These are phyloP conservation scores for Miscanthus lutarioriparius DNA, from an alignment of 176 grass and related monocot genomes.

Conservation along the genomic window DNA sequence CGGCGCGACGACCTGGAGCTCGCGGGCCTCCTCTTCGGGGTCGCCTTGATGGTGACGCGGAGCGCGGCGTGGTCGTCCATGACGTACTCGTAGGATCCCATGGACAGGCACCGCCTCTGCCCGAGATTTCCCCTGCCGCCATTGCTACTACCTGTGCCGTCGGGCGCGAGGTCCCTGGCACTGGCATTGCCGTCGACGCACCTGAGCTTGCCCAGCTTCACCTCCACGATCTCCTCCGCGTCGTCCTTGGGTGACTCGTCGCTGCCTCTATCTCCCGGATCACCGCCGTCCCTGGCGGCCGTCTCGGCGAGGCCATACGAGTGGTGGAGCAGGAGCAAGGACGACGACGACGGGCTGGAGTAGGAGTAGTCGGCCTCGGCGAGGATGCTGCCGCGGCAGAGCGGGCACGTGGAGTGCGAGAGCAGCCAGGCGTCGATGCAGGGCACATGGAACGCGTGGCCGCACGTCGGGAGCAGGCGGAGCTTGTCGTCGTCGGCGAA, in stretches of 20 bases:
- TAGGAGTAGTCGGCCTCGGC: constrained; percentile 30
- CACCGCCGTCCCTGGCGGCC: neutral
- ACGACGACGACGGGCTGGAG: constrained; percentile 45
- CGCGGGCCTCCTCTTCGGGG: constrained; percentile 54
- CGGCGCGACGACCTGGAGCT: constrained; percentile 41
- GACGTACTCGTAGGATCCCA: constrained; percentile 95
- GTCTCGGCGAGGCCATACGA: constrained; percentile 22
- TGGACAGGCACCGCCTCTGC: constrained; percentile 82
- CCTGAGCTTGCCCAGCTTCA: constrained; percentile 86
- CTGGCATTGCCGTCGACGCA: constrained; percentile 45
- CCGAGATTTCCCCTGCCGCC: constrained; percentile 33
- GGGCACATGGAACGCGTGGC: constrained; percentile 86
- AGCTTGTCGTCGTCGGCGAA: constrained; percentile 76
- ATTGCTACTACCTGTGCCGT: constrained; percentile 17
- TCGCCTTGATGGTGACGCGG: constrained; percentile 60
- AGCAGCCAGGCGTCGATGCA: constrained; percentile 94
- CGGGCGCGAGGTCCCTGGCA: constrained; percentile 24
- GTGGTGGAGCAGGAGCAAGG: constrained; percentile 48
- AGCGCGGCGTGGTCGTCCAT: constrained; percentile 64
- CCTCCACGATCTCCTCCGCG: constrained; percentile 53
- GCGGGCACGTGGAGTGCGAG: constrained; percentile 91
- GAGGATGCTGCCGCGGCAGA: constrained; percentile 80
- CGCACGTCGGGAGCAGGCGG: constrained; percentile 76
- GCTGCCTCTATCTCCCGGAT: neutral
- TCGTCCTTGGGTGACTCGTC: neutral